These are phyloP conservation scores for Xylaria sp. DNA, from an alignment of 2,329 filamentous ascomycete genomes.

Conservation along the genomic window DNA sequence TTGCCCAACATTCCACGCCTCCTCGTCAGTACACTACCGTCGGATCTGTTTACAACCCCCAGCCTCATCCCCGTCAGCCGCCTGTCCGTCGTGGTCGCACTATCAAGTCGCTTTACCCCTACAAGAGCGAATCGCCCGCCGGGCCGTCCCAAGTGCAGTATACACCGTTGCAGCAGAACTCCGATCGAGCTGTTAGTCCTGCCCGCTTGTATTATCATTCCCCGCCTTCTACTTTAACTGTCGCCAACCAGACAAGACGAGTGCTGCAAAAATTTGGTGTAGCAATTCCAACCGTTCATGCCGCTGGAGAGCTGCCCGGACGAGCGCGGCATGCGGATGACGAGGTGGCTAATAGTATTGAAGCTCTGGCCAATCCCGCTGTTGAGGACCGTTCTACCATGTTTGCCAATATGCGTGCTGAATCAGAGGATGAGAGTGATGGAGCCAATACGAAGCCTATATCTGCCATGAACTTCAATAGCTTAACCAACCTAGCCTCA, in stretches of 20 bases:
- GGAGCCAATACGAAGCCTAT: conserved; percentile 45
- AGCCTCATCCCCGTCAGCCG: conserved; percentile 54
- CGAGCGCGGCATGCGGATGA: background rate
- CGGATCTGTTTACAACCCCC: conserved; percentile 61
- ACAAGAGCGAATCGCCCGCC: conserved; percentile 34
- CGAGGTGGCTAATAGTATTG: background rate
- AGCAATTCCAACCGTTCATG: background rate
- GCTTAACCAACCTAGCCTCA: conserved; percentile 59
- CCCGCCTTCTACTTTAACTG: background rate
- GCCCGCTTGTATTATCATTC: background rate
- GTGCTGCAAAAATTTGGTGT: conserved; percentile 24
- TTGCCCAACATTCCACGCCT: conserved; percentile 28
- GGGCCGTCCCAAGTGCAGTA: conserved; percentile 48
- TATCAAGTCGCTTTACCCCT: conserved; percentile 48
- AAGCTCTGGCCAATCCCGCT: background rate
- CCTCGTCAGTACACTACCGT: conserved; percentile 57
- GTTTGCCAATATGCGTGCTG: conserved; percentile 18
- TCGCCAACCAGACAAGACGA: conserved; percentile 11
- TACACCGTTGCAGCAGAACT: conserved; percentile 60
- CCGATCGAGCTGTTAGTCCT: conserved; percentile 57
- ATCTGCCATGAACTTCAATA: conserved; percentile 56
- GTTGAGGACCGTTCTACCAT: background rate
- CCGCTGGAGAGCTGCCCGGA: background rate
- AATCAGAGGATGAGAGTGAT: conserved; percentile 37
- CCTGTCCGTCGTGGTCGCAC: conserved; percentile 57